Evolutionary conservation across 805 yeast genomes (phyloP).

Genomic region (Kuraishia borneana): DNA sequence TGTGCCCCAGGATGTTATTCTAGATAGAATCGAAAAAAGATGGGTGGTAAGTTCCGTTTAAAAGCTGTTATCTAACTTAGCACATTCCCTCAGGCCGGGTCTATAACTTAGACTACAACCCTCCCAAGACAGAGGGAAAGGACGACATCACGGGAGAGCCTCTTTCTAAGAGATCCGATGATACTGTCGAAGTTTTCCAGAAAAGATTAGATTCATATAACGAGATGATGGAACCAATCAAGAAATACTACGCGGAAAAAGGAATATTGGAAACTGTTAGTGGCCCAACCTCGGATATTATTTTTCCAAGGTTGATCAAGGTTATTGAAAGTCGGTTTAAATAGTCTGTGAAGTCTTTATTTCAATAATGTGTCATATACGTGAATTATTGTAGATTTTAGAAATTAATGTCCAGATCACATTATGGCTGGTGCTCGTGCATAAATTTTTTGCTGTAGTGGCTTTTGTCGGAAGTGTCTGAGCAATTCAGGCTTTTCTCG

Average conservation of each 20-base stretch:
- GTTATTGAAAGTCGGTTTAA: conserved; percentile 24
- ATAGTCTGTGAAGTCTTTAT: too few species aligned
- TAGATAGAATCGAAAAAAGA: conserved; percentile 73
- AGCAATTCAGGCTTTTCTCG: conserved; percentile 5
- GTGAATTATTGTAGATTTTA: too few species aligned
- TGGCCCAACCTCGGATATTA: conserved; percentile 78
- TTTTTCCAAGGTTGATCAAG: conserved; percentile 56
- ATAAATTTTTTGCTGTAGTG: conserved; percentile 9
- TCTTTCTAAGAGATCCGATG: conserved; percentile 70
- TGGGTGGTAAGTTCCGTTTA: conserved; percentile 38
- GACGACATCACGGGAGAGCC: conserved; percentile 92
- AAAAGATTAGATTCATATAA: conserved; percentile 56
- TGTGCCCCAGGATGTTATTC: conserved; percentile 77
- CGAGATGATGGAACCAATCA: conserved; percentile 48
- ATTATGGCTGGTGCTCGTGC: too few species aligned
- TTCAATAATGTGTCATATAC: too few species aligned
- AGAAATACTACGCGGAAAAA: conserved; percentile 39
- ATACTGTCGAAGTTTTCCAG: conserved; percentile 62
- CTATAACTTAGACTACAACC: conserved; percentile 77
- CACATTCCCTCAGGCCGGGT: conserved; percentile 80
- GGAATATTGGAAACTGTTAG: conserved; percentile 44
- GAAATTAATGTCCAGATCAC: too few species aligned
- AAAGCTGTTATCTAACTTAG: conserved; percentile 3
- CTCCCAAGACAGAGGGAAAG: conserved; percentile 70
- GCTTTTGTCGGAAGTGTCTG: conserved; percentile 10